A percentile compares a stretch with the other conserved stretches of the same genome.
Evolutionary conservation across 768 basidiomycete species (phyloP).

Genomic region (Panus rudis): DNA sequence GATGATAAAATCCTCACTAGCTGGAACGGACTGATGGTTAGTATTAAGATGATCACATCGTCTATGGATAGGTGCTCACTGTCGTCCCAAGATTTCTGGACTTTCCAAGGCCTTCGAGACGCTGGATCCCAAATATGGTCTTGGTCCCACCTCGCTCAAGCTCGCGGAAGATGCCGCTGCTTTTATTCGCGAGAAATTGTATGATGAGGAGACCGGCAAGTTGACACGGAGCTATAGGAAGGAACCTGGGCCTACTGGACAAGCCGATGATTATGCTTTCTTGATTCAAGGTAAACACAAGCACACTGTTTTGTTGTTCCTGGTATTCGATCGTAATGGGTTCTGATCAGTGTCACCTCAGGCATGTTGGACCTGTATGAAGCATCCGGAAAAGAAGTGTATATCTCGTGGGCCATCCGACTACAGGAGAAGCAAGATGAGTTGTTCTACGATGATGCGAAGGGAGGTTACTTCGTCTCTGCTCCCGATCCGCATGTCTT

Average conservation of each 20-base stretch:
- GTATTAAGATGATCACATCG: neutral
- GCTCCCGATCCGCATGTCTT: slow-evolving; percentile 30
- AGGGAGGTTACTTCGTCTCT: slow-evolving; percentile 34
- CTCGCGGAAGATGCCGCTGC: slow-evolving; percentile 13
- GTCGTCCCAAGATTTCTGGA: slow-evolving; percentile 14
- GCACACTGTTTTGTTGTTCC: neutral
- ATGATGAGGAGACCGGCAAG: slow-evolving; percentile 15
- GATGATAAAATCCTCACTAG: slow-evolving; percentile 36
- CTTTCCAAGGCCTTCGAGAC: slow-evolving; percentile 15
- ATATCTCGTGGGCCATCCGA: slow-evolving; percentile 26
- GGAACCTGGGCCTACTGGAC: slow-evolving; percentile 29
- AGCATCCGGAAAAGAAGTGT: slow-evolving; percentile 27
- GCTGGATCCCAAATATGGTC: neutral
- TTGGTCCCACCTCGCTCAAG: slow-evolving; percentile 1
- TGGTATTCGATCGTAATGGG: neutral
- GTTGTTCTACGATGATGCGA: slow-evolving; percentile 31
- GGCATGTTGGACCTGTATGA: slow-evolving; percentile 32
- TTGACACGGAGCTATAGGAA: slow-evolving; percentile 28
- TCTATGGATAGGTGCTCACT: neutral
- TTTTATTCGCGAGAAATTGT: slow-evolving; percentile 14
- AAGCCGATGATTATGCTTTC: slow-evolving; percentile 36
- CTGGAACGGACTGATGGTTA: slow-evolving; percentile 38
- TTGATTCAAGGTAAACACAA: slow-evolving; percentile 23
- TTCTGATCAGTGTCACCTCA: neutral
- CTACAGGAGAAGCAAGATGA: slow-evolving; percentile 33